Evolutionary conservation across 208 protist genomes (phyloP).

Genomic region (Borovskyia barvae): DNA sequence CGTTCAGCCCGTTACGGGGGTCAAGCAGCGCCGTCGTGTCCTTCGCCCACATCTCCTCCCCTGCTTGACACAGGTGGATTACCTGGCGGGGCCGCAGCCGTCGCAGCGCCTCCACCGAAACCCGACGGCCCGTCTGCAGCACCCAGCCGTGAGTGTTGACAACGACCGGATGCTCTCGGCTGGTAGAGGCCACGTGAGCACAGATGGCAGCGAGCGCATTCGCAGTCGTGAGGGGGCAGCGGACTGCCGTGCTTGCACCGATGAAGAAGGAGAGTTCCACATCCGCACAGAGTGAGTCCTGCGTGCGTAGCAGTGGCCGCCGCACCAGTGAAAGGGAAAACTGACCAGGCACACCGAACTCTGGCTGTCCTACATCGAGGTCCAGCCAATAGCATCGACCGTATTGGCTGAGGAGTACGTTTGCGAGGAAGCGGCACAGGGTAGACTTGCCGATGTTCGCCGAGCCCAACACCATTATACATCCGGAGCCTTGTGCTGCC

Average conservation of each 20-base stretch:
- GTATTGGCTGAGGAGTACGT: conserved; percentile 73
- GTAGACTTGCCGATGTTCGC: conserved; percentile 84
- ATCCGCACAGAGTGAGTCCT: conserved; percentile 39
- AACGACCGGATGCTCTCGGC: conserved; percentile 58
- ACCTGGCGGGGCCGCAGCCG: conserved; percentile 67
- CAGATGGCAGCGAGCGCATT: conserved; percentile 54
- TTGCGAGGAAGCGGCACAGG: conserved; percentile 74
- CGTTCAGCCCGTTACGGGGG: conserved; percentile 63
- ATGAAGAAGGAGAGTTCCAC: conserved; percentile 50
- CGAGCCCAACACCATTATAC: conserved; percentile 71
- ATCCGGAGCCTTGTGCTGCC: conserved; percentile 24
- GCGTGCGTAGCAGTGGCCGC: conserved; percentile 47
- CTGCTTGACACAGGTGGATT: conserved; percentile 62
- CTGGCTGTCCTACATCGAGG: conserved; percentile 83
- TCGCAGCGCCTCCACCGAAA: conserved; percentile 73
- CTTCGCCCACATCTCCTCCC: conserved; percentile 43
- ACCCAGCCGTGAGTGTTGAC: conserved; percentile 93
- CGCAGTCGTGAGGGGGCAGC: conserved; percentile 43
- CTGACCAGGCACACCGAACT: conserved; percentile 80
- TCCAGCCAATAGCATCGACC: conserved; percentile 83
- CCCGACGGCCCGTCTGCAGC: conserved; percentile 71
- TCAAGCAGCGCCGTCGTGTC: conserved; percentile 38
- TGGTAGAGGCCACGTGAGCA: conserved; percentile 24
- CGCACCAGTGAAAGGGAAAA: conserved; percentile 58
- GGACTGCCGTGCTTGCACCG: conserved; percentile 34